Conservation (phyloP, 768 basidiomycete genomes). For the Pleurotus tuber-regium region DNA sequence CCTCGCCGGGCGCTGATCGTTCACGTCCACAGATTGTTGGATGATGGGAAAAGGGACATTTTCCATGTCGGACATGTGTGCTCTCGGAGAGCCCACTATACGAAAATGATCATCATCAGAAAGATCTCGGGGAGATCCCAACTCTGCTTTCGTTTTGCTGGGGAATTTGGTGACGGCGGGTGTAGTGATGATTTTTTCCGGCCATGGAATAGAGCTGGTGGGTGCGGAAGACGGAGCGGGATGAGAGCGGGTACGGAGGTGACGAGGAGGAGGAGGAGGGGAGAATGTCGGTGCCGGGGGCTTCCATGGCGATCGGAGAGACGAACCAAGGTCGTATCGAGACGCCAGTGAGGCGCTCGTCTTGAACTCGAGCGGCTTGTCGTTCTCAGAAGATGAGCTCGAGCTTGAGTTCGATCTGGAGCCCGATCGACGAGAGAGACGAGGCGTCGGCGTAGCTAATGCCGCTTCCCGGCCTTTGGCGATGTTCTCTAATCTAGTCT, state of each 20-base stretch:
- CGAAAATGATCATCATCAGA: constrained; percentile 29
- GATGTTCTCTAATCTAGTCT: constrained; percentile 66
- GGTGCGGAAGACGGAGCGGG: constrained; percentile 32
- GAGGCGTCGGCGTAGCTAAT: constrained; percentile 20
- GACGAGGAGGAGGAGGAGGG: constrained; percentile 12
- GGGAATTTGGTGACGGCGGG: constrained; percentile 5
- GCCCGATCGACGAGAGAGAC: constrained; percentile 17
- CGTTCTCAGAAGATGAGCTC: constrained; percentile 4
- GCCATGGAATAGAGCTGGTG: constrained; percentile 42
- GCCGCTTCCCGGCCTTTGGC: constrained; percentile 31
- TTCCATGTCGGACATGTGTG: constrained; percentile 23
- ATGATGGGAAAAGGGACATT: constrained; percentile 26
- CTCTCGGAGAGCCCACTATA: constrained; percentile 12
- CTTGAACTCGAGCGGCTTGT: constrained; percentile 25
- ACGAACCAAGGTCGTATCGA: constrained; percentile 57
- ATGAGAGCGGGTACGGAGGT: constrained; percentile 46
- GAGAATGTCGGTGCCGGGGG: constrained; percentile 21
- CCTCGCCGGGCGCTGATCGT: constrained; percentile 23
- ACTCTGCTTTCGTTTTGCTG: constrained; percentile 12
- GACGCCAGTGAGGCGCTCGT: constrained; percentile 42
- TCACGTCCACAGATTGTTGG: constrained; percentile 8
- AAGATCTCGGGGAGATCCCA: constrained; percentile 55
- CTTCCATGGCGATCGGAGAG: constrained; percentile 49
- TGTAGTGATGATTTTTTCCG: constrained; percentile 19
- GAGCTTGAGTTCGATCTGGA: constrained; percentile 13